Percentiles rank a stretch among this genome's conserved stretches.
Conservation (phyloP, 106 monocot genomes). For the Triglochin maritima region DNA sequence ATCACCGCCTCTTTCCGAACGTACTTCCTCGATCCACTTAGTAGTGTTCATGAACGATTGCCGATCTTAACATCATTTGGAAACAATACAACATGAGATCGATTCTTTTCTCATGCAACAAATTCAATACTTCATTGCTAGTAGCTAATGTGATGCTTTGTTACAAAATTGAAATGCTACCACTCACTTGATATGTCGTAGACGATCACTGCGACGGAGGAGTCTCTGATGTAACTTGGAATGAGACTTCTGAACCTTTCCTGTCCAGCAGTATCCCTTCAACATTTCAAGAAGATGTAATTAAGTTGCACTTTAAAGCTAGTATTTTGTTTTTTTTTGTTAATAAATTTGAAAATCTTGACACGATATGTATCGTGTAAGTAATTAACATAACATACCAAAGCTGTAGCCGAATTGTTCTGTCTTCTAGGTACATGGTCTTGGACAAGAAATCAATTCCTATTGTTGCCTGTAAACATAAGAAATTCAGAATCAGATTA, state of each 20-base stretch:
- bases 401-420: conserved; percentile 55
- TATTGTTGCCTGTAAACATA: conserved; percentile 42
- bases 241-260: conserved; percentile 47
- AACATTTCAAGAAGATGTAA: neutral
- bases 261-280: conserved; percentile 66
- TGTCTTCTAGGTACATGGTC: conserved; percentile 73
- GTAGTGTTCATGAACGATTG: conserved; percentile 40
- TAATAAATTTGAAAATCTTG: neutral
- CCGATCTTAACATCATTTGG: conserved; percentile 15
- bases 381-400: conserved; percentile 22
- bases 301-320: neutral
- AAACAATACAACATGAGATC: neutral
- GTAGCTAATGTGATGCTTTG: conserved; percentile 18
- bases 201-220: conserved; percentile 59
- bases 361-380: too few species aligned
- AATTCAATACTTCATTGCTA: neutral
- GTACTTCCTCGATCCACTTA: conserved; percentile 50
- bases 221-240: conserved; percentile 63
- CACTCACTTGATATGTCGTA: conserved; percentile 58
- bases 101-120: neutral
- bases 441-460: conserved; percentile 73
- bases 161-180: too few species aligned
- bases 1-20: conserved; percentile 40
- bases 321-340: neutral
- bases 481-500: too few species aligned